Evolutionary conservation across 164 flowering plant species (phyloP).

Genomic region (Berberis vulgaris): DNA sequence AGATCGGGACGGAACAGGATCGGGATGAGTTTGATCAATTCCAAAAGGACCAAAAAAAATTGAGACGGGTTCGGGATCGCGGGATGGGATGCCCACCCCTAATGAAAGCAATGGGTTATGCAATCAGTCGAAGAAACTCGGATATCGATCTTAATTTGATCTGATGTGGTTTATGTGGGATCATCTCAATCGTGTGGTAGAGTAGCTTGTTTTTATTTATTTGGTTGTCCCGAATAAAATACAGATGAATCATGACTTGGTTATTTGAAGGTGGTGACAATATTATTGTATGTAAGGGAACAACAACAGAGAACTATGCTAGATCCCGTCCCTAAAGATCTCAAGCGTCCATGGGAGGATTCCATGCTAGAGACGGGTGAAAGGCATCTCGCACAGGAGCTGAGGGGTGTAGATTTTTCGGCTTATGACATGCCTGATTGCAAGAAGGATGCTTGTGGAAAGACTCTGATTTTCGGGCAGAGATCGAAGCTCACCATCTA

Average conservation of each 20-base stretch:
- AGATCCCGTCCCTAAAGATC: constrained; percentile 94
- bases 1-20: too few relatives aligned
- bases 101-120: constrained; percentile 54
- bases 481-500: constrained; percentile 89
- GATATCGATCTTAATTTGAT: too few relatives aligned
- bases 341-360: constrained; percentile 96
- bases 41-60: too few relatives aligned
- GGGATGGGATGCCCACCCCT: too few relatives aligned
- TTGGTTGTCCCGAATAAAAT: too few relatives aligned
- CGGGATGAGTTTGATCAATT: too few relatives aligned
- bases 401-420: constrained; percentile 87
- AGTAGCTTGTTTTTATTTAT: too few relatives aligned
- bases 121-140: constrained; percentile 33
- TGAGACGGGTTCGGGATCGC: too few relatives aligned
- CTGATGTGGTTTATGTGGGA: too few relatives aligned
- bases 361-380: constrained; percentile 98
- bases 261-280: too few relatives aligned
- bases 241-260: too few relatives aligned
- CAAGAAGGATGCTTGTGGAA: constrained; percentile 97
- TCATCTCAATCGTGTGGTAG: too few relatives aligned
- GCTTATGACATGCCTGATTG: constrained; percentile 98
- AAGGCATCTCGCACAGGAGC: constrained; percentile 96
- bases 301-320: constrained; percentile 94
- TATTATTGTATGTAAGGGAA: constrained; percentile 50
- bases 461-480: constrained; percentile 85